Evolutionary conservation across 768 basidiomycete genomes (phyloP).

Genomic region (Suillus cothurnatus): DNA sequence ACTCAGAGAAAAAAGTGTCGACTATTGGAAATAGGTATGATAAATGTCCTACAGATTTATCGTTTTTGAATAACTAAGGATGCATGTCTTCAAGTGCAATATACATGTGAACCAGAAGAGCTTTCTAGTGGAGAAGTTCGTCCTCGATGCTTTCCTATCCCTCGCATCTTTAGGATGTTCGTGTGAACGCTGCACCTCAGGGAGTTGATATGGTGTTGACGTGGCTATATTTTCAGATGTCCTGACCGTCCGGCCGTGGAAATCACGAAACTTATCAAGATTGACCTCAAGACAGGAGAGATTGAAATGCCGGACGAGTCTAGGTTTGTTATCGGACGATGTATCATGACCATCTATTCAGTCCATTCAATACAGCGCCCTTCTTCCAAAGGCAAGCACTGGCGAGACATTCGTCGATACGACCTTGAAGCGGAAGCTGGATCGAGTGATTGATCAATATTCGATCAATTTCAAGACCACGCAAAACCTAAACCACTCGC

Average conservation of each 20-base stretch:
- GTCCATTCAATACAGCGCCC: constrained; percentile 26
- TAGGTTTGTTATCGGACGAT: constrained; percentile 37
- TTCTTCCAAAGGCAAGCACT: constrained; percentile 32
- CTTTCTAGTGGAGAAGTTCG: constrained; percentile 24
- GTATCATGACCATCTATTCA: background rate
- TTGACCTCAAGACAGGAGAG: constrained; percentile 50
- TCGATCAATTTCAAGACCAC: background rate
- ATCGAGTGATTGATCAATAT: constrained; percentile 7
- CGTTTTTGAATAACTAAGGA: constrained; percentile 10
- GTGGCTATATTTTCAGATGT: constrained; percentile 49
- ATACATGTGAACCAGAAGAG: constrained; percentile 53
- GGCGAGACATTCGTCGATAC: constrained; percentile 34
- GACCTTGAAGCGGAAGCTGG: constrained; percentile 15
- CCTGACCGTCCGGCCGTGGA: constrained; percentile 66
- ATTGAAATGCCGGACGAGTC: constrained; percentile 49
- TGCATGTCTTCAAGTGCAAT: constrained; percentile 47
- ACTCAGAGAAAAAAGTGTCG: constrained; percentile 44
- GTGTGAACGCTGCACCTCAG: constrained; percentile 24
- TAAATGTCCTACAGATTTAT: background rate
- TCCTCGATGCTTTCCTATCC: constrained; percentile 70
- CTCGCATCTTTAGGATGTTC: constrained; percentile 75
- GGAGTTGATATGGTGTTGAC: constrained; percentile 13
- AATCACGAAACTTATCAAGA: constrained; percentile 57
- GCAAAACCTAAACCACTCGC: background rate
- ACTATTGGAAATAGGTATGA: constrained; percentile 59